Conservation (phyloP, 2,329 filamentous ascomycete species). For the Cercospora janseana region DNA sequence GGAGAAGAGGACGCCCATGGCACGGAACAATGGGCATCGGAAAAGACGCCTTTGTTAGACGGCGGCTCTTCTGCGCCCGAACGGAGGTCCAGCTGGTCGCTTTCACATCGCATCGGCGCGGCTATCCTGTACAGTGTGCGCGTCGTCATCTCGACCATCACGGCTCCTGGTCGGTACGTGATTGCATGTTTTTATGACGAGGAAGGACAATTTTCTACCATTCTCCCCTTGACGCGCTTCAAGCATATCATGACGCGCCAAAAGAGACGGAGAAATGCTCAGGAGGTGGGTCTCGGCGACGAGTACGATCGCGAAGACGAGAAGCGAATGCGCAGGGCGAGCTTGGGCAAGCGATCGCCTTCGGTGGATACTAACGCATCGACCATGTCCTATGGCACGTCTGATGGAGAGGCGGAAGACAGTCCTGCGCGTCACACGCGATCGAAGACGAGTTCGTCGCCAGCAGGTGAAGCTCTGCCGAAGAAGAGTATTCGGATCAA, state of each 20-base stretch:
- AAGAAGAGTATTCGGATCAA: conserved; percentile 83
- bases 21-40: conserved; percentile 45
- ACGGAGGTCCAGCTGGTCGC: conserved; percentile 23
- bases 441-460: conserved; percentile 55
- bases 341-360: conserved; percentile 41
- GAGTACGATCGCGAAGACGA: conserved; percentile 37
- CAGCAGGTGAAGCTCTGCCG: conserved; percentile 16
- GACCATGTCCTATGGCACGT: conserved; percentile 63
- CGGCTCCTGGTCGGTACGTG: conserved; percentile 77
- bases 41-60: conserved; percentile 67
- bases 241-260: conserved; percentile 47
- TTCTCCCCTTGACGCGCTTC: conserved; percentile 68
- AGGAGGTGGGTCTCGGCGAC: conserved; percentile 34
- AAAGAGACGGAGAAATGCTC: conserved; percentile 33
- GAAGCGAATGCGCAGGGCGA: conserved; percentile 32
- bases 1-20: conserved; percentile 21
- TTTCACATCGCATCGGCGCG: conserved; percentile 60
- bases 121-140: conserved; percentile 73
- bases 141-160: conserved; percentile 74
- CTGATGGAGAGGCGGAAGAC: conserved; percentile 58
- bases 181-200: conserved; percentile 81
- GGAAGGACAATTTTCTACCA: conserved; percentile 72
- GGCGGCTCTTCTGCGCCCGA: conserved; percentile 19
- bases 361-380: conserved; percentile 40
- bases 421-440: conserved; percentile 57